phyloP scores from a whole-genome alignment of 2,329 filamentous ascomycete species.

The Dactylonectria macrodidyma region DNA sequence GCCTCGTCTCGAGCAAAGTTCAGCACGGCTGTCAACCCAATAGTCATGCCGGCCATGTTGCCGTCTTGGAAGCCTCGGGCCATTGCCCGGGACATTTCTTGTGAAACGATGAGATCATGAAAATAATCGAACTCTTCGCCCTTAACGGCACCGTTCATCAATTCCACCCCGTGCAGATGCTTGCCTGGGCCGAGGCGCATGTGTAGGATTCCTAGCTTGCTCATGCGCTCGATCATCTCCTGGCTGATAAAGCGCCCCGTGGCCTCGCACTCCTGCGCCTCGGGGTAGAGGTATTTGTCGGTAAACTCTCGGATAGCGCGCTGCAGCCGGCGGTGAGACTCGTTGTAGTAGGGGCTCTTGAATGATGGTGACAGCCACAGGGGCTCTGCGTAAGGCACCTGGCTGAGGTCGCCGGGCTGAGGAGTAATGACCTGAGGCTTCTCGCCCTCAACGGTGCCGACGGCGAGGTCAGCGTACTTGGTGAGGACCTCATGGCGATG shows the following conservation, averaged over 20 bases:
- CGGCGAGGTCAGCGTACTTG: slow-evolving; percentile 81
- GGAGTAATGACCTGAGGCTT: slow-evolving; percentile 80
- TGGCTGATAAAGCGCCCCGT: slow-evolving; percentile 80
- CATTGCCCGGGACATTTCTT: slow-evolving; percentile 81
- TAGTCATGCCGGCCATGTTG: slow-evolving; percentile 89
- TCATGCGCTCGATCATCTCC: slow-evolving; percentile 84
- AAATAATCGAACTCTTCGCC: slow-evolving; percentile 91
- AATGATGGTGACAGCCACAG: slow-evolving; percentile 85
- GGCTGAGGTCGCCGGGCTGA: slow-evolving; percentile 78
- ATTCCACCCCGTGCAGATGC: slow-evolving; percentile 79
- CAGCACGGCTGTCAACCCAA: slow-evolving; percentile 83
- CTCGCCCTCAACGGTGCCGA: slow-evolving; percentile 84
- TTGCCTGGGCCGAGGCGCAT: slow-evolving; percentile 89
- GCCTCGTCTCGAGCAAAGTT: slow-evolving; percentile 81
- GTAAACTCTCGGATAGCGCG: slow-evolving; percentile 81
- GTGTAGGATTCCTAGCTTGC: slow-evolving; percentile 79
- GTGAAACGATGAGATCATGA: slow-evolving; percentile 82
- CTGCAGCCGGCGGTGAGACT: slow-evolving; percentile 79
- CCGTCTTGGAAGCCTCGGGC: slow-evolving; percentile 88
- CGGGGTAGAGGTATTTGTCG: slow-evolving; percentile 78
- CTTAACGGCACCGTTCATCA: slow-evolving; percentile 79
- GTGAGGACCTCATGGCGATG: slow-evolving; percentile 91
- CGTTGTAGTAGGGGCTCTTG: slow-evolving; percentile 85
- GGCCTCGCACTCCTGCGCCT: slow-evolving; percentile 82
- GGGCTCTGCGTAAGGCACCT: slow-evolving; percentile 88